Evolutionary conservation across 2,329 filamentous ascomycete genomes (phyloP).

Genomic region (Penicillium sp.): DNA sequence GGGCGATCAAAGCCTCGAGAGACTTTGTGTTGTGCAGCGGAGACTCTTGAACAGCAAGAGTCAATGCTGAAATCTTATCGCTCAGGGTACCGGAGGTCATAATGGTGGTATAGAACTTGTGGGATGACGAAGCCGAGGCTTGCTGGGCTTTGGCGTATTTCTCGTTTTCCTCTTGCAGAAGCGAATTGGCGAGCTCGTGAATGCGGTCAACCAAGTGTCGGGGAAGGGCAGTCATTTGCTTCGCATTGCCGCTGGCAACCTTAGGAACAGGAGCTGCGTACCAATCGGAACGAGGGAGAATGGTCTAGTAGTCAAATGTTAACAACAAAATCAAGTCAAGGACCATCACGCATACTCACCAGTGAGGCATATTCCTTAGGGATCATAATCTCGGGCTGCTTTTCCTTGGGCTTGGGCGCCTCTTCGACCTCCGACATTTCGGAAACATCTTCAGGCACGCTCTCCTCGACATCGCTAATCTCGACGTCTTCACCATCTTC

Average conservation of each 20-base stretch:
- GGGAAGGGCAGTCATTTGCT: conserved; percentile 49
- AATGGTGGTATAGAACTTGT: conserved; percentile 95
- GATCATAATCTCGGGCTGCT: conserved; percentile 23
- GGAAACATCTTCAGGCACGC: conserved; percentile 28
- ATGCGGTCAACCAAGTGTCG: conserved; percentile 57
- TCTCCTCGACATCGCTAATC: conserved; percentile 21
- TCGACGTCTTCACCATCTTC: conserved; percentile 31
- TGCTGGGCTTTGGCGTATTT: conserved; percentile 71
- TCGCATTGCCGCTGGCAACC: conserved; percentile 46
- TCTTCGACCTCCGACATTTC: conserved; percentile 30
- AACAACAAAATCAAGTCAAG: conserved; percentile 10
- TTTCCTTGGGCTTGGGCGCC: conserved; percentile 22
- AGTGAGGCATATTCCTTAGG: conserved; percentile 40
- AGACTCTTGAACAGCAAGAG: conserved; percentile 91
- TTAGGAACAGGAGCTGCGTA: conserved; percentile 59
- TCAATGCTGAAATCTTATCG: conserved; percentile 94
- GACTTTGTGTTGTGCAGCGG: conserved; percentile 89
- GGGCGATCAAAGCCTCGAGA: conserved; percentile 75
- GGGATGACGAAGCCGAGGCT: conserved; percentile 76
- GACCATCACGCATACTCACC: conserved; percentile 21
- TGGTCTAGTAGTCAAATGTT: conserved; percentile 43
- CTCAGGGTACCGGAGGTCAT: conserved; percentile 95
- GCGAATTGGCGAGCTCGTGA: conserved; percentile 66
- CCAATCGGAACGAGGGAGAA: conserved; percentile 68
- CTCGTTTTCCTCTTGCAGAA: conserved; percentile 76